Evolutionary conservation across 179 eudicot genomes (phyloP).

Genomic region (Beta macrorhiza): DNA sequence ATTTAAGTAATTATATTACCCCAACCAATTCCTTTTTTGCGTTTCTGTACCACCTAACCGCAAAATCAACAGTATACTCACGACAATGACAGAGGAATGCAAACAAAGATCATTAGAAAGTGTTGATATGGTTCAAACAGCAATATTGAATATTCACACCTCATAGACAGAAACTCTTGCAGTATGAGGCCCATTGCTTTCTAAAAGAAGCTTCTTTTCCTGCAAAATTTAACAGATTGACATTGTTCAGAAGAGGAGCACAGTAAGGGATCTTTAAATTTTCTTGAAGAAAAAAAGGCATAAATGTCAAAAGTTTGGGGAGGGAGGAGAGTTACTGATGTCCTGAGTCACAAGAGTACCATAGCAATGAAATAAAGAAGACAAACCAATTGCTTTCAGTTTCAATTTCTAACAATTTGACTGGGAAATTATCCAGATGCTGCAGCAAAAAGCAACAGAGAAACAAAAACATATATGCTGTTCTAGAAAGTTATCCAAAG

Average conservation of each 20-base stretch:
- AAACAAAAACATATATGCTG: not conserved
- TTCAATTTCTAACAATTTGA: not conserved
- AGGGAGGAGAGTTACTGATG: not conserved
- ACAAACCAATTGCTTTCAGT: not conserved
- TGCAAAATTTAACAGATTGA: conserved; percentile 31
- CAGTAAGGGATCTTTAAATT: not conserved
- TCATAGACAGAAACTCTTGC: conserved; percentile 84
- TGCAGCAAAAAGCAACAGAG: not conserved
- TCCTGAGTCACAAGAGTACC: not conserved
- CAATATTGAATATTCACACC: conserved; percentile 41
- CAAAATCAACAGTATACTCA: not conserved
- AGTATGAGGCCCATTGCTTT: conserved; percentile 79
- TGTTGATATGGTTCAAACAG: not conserved
- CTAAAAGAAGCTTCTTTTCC: conserved; percentile 89
- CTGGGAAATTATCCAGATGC: not conserved
- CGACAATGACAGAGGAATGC: not conserved
- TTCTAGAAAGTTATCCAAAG: not conserved
- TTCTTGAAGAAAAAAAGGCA: not conserved
- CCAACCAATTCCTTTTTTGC: too few relatives aligned
- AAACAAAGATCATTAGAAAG: not conserved
- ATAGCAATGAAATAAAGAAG: not conserved
- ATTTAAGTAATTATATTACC: too few relatives aligned
- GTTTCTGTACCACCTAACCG: too few relatives aligned
- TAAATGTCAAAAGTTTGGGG: not conserved
- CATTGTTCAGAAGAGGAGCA: not conserved